phyloP scores from a whole-genome alignment of 305 asterid genomes.

The Ajuga reptans region DNA sequence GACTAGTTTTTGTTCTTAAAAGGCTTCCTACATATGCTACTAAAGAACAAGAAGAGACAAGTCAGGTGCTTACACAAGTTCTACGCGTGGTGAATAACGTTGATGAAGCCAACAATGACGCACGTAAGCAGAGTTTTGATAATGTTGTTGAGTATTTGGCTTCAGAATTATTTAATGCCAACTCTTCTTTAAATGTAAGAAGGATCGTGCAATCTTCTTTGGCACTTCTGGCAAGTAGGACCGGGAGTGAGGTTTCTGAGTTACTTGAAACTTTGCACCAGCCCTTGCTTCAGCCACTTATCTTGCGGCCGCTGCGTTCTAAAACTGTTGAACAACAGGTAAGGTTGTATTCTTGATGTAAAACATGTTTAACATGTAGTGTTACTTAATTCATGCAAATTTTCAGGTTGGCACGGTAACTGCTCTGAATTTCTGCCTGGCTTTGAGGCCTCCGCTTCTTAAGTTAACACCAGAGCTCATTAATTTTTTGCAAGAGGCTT shows the following conservation, averaged over 20 bases:
- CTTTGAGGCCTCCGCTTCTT: slow-evolving; percentile 97
- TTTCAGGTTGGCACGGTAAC: slow-evolving; percentile 93
- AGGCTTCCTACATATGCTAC: slow-evolving; percentile 90
- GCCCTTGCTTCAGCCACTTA: slow-evolving; percentile 92
- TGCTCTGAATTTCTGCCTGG: slow-evolving; percentile 94
- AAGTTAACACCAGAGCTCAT: slow-evolving; percentile 89
- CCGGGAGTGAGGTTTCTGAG: slow-evolving; percentile 99
- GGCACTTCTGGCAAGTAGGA: slow-evolving; percentile 97
- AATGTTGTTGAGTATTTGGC: slow-evolving; percentile 95
- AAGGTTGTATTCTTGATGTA: slow-evolving; percentile 23
- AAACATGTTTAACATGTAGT: slow-evolving; percentile 16
- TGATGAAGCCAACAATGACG: slow-evolving; percentile 94
- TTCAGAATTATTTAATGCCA: slow-evolving; percentile 80
- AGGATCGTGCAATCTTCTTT: slow-evolving; percentile 94
- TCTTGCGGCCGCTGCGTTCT: slow-evolving; percentile 76
- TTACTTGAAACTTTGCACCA: slow-evolving; percentile 93
- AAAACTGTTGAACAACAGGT: slow-evolving; percentile 99
- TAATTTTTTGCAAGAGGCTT: slow-evolving; percentile 90
- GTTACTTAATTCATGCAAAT: slow-evolving; percentile 21
- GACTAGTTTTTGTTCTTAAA: slow-evolving; percentile 87
- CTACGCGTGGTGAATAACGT: slow-evolving; percentile 94
- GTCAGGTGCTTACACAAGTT: slow-evolving; percentile 95
- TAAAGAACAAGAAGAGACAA: slow-evolving; percentile 94
- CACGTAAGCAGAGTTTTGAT: slow-evolving; percentile 84
- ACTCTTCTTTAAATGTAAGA: slow-evolving; percentile 77